phyloP scores from a whole-genome alignment of 108 stramenopile species.

The Heterococcus sp. region DNA sequence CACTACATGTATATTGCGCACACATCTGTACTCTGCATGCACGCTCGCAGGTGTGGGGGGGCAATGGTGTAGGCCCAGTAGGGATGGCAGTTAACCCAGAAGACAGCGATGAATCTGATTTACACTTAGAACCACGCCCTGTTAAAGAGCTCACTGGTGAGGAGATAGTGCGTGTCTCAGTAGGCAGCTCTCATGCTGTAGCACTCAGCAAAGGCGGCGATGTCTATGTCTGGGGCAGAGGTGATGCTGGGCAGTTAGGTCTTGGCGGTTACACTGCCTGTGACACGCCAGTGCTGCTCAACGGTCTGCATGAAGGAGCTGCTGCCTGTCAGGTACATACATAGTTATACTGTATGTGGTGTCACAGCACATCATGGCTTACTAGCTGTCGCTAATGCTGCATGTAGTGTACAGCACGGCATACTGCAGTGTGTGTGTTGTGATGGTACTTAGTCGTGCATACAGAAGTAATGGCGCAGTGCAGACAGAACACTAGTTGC shows the following conservation, averaged over 20 bases:
- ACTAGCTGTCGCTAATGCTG: too few species aligned
- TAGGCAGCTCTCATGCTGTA: constrained; percentile 58
- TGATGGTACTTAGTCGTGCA: too few species aligned
- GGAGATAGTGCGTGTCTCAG: constrained; percentile 48
- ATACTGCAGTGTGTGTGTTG: too few species aligned
- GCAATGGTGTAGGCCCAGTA: constrained; percentile 56
- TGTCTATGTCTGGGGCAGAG: constrained; percentile 66
- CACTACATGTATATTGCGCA: too few species aligned
- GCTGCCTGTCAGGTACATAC: constrained; percentile 31
- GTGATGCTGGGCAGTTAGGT: constrained; percentile 61
- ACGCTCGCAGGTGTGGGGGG: constrained; percentile 68
- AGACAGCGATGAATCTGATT: constrained; percentile 27
- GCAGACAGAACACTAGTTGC: neutral
- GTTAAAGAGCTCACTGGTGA: constrained; percentile 63
- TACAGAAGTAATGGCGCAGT: too few species aligned
- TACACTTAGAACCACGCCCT: constrained; percentile 58
- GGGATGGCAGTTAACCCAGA: constrained; percentile 32
- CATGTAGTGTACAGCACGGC: too few species aligned
- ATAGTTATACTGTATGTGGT: too few species aligned
- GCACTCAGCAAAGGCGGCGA: constrained; percentile 57
- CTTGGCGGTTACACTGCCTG: constrained; percentile 46
- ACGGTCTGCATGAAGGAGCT: constrained; percentile 40
- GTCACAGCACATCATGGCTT: too few species aligned
- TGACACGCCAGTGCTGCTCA: constrained; percentile 29
- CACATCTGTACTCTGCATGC: too few species aligned